Evolutionary conservation across 331 rosid genomes (phyloP).

Genomic region (Acacia concinna): DNA sequence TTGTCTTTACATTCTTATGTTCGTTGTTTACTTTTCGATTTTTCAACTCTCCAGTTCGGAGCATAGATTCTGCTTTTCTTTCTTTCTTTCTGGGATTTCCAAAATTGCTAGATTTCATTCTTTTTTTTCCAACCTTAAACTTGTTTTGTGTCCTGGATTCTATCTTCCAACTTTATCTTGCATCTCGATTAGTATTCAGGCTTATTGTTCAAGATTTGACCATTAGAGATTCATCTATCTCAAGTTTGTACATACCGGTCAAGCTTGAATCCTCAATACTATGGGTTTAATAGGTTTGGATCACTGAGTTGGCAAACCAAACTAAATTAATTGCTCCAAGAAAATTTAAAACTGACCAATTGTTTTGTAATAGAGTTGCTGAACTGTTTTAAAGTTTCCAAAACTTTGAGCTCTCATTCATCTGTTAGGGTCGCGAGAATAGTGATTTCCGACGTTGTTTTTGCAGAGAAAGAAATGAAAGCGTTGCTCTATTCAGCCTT

Average conservation of each 20-base stretch:
- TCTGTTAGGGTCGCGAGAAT: no score
- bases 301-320: background rate
- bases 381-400: slow-evolving; percentile 29
- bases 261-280: background rate
- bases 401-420: no score
- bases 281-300: slow-evolving; percentile 9
- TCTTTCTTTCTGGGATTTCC: background rate
- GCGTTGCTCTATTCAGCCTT: no score
- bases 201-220: background rate
- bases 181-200: slow-evolving; percentile 9
- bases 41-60: slow-evolving; percentile 5
- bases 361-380: slow-evolving; percentile 23
- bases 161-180: slow-evolving; percentile 24
- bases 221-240: background rate
- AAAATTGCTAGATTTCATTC: slow-evolving; percentile 22
- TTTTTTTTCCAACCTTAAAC: slow-evolving; percentile 22
- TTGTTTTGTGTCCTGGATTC: slow-evolving; percentile 27
- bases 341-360: slow-evolving; percentile 20
- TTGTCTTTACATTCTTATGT: background rate
- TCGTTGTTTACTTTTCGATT: background rate
- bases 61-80: background rate
- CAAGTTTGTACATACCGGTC: background rate
- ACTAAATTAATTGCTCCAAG: slow-evolving; percentile 18
- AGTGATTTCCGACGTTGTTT: no score
- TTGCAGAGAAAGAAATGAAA: no score